Evolutionary conservation across 441 rosid genomes (phyloP).

Genomic region (Pelargonium australe): DNA sequence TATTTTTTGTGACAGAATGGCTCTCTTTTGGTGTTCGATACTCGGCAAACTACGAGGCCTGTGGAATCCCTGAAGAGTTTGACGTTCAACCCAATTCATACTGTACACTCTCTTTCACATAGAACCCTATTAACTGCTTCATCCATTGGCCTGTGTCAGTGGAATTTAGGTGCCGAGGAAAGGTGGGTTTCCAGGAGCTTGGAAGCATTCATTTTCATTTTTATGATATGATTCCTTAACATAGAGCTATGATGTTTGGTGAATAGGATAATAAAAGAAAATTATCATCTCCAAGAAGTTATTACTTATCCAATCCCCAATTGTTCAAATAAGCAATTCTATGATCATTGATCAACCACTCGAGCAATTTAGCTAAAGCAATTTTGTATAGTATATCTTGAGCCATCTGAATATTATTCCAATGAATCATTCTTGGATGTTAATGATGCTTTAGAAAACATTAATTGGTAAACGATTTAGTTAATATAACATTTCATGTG

Average conservation of each 20-base stretch:
- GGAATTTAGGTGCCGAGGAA: slow-evolving; percentile 53
- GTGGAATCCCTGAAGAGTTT: slow-evolving; percentile 50
- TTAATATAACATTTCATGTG: not conserved
- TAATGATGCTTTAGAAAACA: not conserved
- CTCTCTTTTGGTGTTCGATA: slow-evolving; percentile 61
- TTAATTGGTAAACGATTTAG: not conserved
- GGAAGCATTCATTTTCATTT: not conserved
- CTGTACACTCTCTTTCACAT: slow-evolving; percentile 44
- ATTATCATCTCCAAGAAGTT: slow-evolving; percentile 2
- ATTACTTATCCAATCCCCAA: not conserved
- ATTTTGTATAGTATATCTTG: not conserved
- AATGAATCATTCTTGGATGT: slow-evolving; percentile 8
- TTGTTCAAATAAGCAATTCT: not conserved
- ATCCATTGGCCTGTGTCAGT: slow-evolving; percentile 63
- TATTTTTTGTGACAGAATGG: slow-evolving; percentile 48
- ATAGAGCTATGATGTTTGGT: no score
- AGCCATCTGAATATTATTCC: not conserved
- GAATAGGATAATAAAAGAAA: not conserved
- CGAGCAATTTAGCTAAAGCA: not conserved
- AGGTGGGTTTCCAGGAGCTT: slow-evolving; percentile 39
- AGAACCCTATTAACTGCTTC: slow-evolving; percentile 63
- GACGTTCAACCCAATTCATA: slow-evolving; percentile 66
- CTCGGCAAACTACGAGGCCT: slow-evolving; percentile 63
- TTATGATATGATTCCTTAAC: not conserved
- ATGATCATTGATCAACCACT: not conserved